Percentiles rank a stretch among this genome's conserved stretches.
Evolutionary conservation across 2,329 filamentous ascomycete genomes (phyloP).

Genomic region (Penicillium italicum): DNA sequence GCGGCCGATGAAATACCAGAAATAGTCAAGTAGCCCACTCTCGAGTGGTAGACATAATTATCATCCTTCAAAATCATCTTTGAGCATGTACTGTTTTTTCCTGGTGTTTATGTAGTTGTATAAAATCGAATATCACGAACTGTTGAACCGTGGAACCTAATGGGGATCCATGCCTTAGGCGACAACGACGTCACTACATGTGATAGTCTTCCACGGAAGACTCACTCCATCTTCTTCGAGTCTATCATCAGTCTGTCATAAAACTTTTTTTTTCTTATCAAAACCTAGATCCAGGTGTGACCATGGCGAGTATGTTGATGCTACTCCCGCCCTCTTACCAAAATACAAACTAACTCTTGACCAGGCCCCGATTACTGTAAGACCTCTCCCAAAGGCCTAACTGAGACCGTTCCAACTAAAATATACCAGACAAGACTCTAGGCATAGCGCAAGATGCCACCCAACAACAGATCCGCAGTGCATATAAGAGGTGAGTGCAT

Average conservation of each 20-base stretch:
- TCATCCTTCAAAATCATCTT: background rate
- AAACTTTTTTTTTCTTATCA: background rate
- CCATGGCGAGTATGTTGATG: constrained; percentile 26
- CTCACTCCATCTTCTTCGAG: background rate
- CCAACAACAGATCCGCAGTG: constrained; percentile 80
- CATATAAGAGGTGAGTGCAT: constrained; percentile 75
- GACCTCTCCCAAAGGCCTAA: constrained; percentile 7
- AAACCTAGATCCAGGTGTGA: background rate
- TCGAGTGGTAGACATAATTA: background rate
- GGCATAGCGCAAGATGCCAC: constrained; percentile 70
- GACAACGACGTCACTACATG: constrained; percentile 19
- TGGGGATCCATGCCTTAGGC: constrained; percentile 9
- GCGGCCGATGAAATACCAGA: background rate
- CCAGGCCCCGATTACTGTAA: constrained; percentile 43
- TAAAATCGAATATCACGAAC: background rate
- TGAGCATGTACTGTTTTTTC: background rate
- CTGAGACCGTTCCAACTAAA: constrained; percentile 3
- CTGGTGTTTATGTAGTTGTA: background rate
- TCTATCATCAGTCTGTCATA: background rate
- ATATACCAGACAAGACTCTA: constrained; percentile 63
- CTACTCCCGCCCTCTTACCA: background rate
- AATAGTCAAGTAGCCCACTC: background rate
- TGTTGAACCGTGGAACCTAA: background rate
- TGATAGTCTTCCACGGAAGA: background rate
- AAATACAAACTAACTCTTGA: constrained; percentile 7